A percentile compares a stretch with the other conserved stretches of the same genome.
Conservation (phyloP, 2,329 filamentous ascomycete genomes). For the Harringtonia aguacate region DNA sequence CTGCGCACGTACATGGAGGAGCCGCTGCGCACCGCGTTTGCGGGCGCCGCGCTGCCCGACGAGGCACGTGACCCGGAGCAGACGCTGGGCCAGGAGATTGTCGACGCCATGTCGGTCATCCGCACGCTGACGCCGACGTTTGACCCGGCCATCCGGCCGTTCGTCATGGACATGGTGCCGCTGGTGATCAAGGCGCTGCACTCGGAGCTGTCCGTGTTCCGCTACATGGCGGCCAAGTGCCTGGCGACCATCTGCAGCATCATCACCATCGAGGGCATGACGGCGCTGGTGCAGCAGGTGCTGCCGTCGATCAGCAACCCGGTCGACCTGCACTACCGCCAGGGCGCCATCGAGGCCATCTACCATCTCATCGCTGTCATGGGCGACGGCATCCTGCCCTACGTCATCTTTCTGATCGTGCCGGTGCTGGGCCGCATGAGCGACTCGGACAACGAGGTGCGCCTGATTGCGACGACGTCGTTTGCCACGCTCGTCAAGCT, state of each 20-base stretch:
- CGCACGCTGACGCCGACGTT: conserved; percentile 90
- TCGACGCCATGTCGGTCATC: conserved; percentile 88
- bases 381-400: conserved; percentile 91
- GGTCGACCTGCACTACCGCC: conserved; percentile 75
- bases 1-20: conserved; percentile 71
- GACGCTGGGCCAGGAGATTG: conserved; percentile 77
- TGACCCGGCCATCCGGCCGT: conserved; percentile 61
- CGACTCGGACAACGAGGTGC: conserved; percentile 91
- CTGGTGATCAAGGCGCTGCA: conserved; percentile 80
- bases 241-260: conserved; percentile 96
- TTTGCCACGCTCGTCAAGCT: conserved; percentile 96
- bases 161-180: conserved; percentile 75
- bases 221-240: conserved; percentile 95
- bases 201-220: conserved; percentile 79
- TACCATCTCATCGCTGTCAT: conserved; percentile 98
- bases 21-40: conserved; percentile 66
- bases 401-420: conserved; percentile 97
- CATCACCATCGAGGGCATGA: conserved; percentile 91
- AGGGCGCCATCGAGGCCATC: conserved; percentile 89
- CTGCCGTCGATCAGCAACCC: conserved; percentile 87
- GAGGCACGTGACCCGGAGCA: conserved; percentile 65
- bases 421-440: conserved; percentile 97
- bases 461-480: conserved; percentile 87
- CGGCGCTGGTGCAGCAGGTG: conserved; percentile 85
- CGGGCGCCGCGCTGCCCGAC: conserved; percentile 56